A percentile compares a stretch with the other conserved stretches of the same genome.
Evolutionary conservation across 805 yeast genomes (phyloP).

Genomic region (Pichia paraexigua): DNA sequence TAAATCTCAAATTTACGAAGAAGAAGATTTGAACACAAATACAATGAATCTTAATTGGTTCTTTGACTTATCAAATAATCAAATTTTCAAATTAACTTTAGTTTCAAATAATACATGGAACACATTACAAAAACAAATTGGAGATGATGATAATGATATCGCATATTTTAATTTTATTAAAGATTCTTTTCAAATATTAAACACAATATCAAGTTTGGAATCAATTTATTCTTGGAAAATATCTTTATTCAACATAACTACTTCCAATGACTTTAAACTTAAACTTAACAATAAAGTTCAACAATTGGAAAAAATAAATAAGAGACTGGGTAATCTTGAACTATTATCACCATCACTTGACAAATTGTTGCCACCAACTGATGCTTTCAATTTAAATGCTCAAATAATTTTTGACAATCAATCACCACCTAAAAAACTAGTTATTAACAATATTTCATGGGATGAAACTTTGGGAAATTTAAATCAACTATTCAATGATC

Average conservation of each 20-base stretch:
- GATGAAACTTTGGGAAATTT: slow-evolving; percentile 14
- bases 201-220: slow-evolving; percentile 3
- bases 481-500: slow-evolving; percentile 30
- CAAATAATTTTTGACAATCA: slow-evolving; percentile 42
- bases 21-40: slow-evolving; percentile 65
- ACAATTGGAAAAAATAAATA: neutral
- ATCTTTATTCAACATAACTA: neutral
- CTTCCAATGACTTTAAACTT: neutral
- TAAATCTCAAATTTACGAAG: slow-evolving; percentile 59
- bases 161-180: slow-evolving; percentile 2
- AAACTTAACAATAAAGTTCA: neutral
- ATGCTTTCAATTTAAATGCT: slow-evolving; percentile 39
- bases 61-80: slow-evolving; percentile 12
- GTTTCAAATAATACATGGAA: slow-evolving; percentile 3
- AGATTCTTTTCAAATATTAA: slow-evolving; percentile 3
- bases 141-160: neutral
- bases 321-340: neutral
- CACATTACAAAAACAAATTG: neutral
- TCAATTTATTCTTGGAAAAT: slow-evolving; percentile 3
- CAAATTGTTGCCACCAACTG: slow-evolving; percentile 11
- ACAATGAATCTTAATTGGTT: slow-evolving; percentile 46
- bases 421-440: slow-evolving; percentile 35
- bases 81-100: neutral
- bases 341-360: neutral
- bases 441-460: slow-evolving; percentile 20